phyloP scores from a whole-genome alignment of 768 basidiomycete species.

The Lactarius indigo region DNA sequence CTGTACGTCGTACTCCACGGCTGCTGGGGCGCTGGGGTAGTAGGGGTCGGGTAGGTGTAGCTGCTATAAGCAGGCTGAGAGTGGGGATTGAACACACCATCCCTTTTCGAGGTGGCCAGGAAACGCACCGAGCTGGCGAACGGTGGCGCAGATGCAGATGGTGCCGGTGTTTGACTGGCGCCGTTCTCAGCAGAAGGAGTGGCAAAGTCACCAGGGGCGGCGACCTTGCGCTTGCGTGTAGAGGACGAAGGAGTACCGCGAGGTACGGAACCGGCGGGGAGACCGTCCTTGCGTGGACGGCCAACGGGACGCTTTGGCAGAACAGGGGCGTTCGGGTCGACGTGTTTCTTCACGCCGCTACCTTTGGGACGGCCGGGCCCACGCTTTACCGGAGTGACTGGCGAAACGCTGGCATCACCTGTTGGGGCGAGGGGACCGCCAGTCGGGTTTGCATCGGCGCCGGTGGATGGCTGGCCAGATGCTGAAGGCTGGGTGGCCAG shows the following conservation, averaged over 20 bases:
- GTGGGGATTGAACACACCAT: background rate
- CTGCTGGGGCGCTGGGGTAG: slow-evolving; percentile 17
- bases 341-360: slow-evolving; percentile 63
- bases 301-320: slow-evolving; percentile 78
- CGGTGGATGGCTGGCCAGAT: slow-evolving; percentile 1
- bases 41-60: slow-evolving; percentile 20
- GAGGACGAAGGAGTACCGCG: slow-evolving; percentile 37
- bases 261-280: slow-evolving; percentile 68
- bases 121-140: slow-evolving; percentile 22
- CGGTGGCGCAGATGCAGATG: slow-evolving; percentile 15
- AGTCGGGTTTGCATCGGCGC: slow-evolving; percentile 6
- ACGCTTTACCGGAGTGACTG: slow-evolving; percentile 48
- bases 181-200: slow-evolving; percentile 10
- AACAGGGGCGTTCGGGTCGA: slow-evolving; percentile 36
- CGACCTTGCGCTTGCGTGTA: slow-evolving; percentile 24
- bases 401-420: slow-evolving; percentile 8
- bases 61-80: slow-evolving; percentile 15
- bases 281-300: slow-evolving; percentile 75
- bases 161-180: slow-evolving; percentile 4
- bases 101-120: background rate
- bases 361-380: slow-evolving; percentile 77
- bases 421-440: background rate
- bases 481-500: slow-evolving; percentile 16
- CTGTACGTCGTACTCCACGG: slow-evolving; percentile 23
- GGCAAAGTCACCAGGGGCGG: slow-evolving; percentile 34